Base-by-base conservation (phyloP, 768 basidiomycete genomes). In the Trametes cinnabarina region DNA sequence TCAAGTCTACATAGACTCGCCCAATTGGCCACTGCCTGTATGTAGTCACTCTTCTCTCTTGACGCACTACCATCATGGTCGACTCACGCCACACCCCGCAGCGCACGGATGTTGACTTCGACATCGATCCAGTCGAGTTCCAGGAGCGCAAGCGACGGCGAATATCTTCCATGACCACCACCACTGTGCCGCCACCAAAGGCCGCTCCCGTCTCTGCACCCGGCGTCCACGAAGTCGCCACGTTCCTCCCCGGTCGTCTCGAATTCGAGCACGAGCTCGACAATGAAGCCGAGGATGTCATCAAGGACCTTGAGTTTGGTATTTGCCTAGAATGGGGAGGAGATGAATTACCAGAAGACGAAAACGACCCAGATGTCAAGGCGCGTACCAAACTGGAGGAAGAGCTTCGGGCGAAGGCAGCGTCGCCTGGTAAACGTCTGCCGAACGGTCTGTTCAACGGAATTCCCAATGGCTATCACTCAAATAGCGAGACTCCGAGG, bases 241-340 rank as follows among this genome's bases (percentile, higher is more conserved):
- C 88, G 0, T 98, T 88, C 74, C 87, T 99, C 68, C 96, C 96
- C 9, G 96, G 96, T 15, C 87, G 96, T n/a, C 80, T 99, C 34
- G 96, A 99, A 72, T 99, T 99, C 69, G 96, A 99, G 69, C 94
- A 95, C 65, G 96, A 99, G 72, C 75, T 93, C 4, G 95, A 98
- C 68, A 97, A 99, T 70, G 96, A 99, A 50, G 96, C 96, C 0
- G 96, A 99, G 69, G 88, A 95, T 66, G 73, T 92, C 2, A 88
- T 98, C 62, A 98, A 98, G 72, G 94, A 98, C 69, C 78, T 99
- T 62, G 95, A 98, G 69, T 98, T 98, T 65, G 96, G 92, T 2
- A 75, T 94, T n/a, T 92, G 92, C 59, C 77, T 82, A 20, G 82
- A 85, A 30, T 96, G 84, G 68, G 94, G 90, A 1, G 97, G 96